A percentile compares a stretch with the other conserved stretches of the same genome.
phyloP scores from a whole-genome alignment of 495 filamentous ascomycete species.

The Margaritispora aquatica region DNA sequence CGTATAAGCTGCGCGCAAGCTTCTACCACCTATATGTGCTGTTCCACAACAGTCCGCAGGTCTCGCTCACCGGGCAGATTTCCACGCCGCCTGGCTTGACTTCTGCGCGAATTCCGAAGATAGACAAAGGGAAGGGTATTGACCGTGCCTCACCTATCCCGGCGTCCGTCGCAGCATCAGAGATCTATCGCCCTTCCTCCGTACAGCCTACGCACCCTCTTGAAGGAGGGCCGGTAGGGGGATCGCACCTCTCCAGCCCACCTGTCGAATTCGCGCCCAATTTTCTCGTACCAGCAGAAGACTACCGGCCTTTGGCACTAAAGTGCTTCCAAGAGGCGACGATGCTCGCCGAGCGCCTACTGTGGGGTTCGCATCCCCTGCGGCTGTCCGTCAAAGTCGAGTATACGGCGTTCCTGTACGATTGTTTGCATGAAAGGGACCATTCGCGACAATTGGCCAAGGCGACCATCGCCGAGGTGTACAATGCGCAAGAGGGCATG shows the following conservation, averaged over 20 bases:
- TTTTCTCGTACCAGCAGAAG: slow-evolving; percentile 71
- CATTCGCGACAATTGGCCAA: slow-evolving; percentile 70
- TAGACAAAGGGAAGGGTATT: slow-evolving; percentile 24
- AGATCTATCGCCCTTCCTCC: slow-evolving; percentile 26
- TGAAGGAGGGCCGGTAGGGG: slow-evolving; percentile 43
- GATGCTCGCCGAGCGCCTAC: slow-evolving; percentile 61
- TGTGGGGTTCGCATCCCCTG: slow-evolving; percentile 85
- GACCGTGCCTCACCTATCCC: slow-evolving; percentile 19
- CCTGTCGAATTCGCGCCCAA: slow-evolving; percentile 35
- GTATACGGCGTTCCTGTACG: slow-evolving; percentile 90
- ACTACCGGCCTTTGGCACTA: slow-evolving; percentile 78
- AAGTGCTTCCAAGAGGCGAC: slow-evolving; percentile 75
- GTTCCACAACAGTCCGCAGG: slow-evolving; percentile 70
- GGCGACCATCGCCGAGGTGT: slow-evolving; percentile 82
- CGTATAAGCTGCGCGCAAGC: slow-evolving; percentile 84
- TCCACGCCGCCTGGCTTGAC: slow-evolving; percentile 24
- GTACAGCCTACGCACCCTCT: slow-evolving; percentile 34
- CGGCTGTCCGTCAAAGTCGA: slow-evolving; percentile 89
- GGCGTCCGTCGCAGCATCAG: no score
- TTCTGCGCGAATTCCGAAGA: slow-evolving; percentile 21
- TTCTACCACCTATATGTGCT: slow-evolving; percentile 97
- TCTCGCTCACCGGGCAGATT: slow-evolving; percentile 24
- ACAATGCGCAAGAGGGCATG: slow-evolving; percentile 84
- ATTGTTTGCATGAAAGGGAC: slow-evolving; percentile 78
- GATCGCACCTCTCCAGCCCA: background rate